Evolutionary conservation across 306 rosid species (phyloP), one percentile per base, ranked within the genome.

Genomic region (Neltuma alba): DNA sequence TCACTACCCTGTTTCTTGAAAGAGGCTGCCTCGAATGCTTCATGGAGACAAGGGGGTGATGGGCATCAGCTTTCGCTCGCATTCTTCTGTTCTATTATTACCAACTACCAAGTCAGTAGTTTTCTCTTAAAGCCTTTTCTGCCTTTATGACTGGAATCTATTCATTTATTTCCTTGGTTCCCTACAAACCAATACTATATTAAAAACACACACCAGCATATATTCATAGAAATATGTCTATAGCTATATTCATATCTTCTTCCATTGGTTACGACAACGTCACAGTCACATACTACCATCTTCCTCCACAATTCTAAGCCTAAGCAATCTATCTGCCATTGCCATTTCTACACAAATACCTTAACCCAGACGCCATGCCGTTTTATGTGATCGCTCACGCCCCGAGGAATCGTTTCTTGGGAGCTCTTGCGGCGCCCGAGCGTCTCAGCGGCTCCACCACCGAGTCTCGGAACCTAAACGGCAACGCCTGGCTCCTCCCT

Each of bases 391-490:
- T 21, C 58, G 61, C 27, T 27, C 44, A 58, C 9, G 73, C 31
- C 31, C 67, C 44, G 11, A 76, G 34, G 5, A 25, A 70, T 68
- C 85, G 83, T 82, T 78, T 85, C 27, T 58, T 52, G 6, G 68
- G 14, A 18, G 11, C 77, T 6, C 70, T 1, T 5, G 76, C 69
- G 33, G 81, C 74, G 66, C 25, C 69, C 18, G 48, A 13, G 20
- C 85, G 87, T 83, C 81, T 86, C 86, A 81, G 58, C 31, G 92
- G 88, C 55, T 82, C 92, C 11, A 86, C 77, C 28, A 88, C 87
- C 18, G 89, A 86, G 83, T 88, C 92, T 50, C 84, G 76, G 78
- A 81, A 84, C 34, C 89, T 85, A 30, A 40, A 74, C 15, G 89
- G 92, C 48, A 88, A 60, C 21, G 75, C 72, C 44, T 82, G 89